These are phyloP conservation scores for Elaeis guineensis DNA, from an alignment of 176 grass and related monocot genomes.

Conservation along the genomic window DNA sequence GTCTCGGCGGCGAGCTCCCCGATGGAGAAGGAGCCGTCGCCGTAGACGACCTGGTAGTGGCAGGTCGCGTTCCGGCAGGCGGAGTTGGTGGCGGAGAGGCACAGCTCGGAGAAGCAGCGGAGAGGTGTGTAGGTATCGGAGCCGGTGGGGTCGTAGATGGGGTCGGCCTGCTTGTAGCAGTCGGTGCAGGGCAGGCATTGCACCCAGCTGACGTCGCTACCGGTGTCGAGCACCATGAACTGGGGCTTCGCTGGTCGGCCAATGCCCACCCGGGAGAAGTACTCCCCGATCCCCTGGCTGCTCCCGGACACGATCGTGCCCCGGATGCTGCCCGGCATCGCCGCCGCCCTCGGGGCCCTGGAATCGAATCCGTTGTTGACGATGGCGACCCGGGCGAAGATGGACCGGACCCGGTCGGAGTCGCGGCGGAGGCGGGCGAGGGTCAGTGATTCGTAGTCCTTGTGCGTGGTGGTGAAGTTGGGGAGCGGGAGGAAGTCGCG, in stretches of 20 bases:
- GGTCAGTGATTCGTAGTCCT: constrained; percentile 40
- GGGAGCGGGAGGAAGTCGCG: constrained; percentile 52
- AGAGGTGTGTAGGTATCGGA: constrained; percentile 40
- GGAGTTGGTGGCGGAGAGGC: constrained; percentile 22
- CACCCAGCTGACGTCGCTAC: constrained; percentile 46
- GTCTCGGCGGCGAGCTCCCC: constrained; percentile 42
- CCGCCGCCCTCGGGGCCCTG: too few relatives aligned
- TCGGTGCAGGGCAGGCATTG: constrained; percentile 47
- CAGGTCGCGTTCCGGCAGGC: constrained; percentile 35
- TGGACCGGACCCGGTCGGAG: constrained; percentile 32
- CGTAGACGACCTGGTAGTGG: constrained; percentile 29
- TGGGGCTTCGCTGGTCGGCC: constrained; percentile 35
- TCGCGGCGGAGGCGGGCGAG: constrained; percentile 59
- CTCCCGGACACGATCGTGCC: not conserved
- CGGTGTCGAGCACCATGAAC: constrained; percentile 45
- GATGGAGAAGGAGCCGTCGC: constrained; percentile 29
- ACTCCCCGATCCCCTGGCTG: constrained; percentile 33
- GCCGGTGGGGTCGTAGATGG: constrained; percentile 35
- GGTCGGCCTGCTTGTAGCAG: constrained; percentile 44
- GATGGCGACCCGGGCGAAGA: constrained; percentile 30
- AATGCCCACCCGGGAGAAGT: constrained; percentile 40
- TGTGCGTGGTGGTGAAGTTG: constrained; percentile 17
- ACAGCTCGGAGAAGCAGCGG: constrained; percentile 34
- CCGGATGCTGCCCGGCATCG: too few relatives aligned
- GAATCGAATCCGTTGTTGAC: constrained; percentile 25